Conservation (phyloP, 1,284 basidiomycete genomes). For the Rhodotorula sp. region DNA sequence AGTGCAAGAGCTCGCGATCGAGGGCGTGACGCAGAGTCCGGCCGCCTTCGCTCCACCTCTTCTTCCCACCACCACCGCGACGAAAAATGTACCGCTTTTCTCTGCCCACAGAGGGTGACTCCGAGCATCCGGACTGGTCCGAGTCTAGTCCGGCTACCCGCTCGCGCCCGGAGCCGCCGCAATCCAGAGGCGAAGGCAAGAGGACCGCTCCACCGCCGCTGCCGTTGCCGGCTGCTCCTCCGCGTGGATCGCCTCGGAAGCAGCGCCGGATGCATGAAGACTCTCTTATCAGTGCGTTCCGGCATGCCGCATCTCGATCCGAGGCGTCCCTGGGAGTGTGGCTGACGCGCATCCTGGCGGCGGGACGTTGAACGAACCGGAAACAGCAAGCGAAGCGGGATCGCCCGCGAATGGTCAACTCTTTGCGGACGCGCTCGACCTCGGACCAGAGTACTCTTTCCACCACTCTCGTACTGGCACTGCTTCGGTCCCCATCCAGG, state of each 20-base stretch:
- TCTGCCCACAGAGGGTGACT: background rate
- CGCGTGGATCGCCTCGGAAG: background rate
- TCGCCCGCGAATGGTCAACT: background rate
- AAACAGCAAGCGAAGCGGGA: background rate
- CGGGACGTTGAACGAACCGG: background rate
- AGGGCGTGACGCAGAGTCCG: background rate
- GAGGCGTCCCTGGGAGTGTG: background rate
- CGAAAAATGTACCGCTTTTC: background rate
- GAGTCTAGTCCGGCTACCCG: no score
- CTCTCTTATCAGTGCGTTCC: background rate
- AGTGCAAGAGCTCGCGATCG: no score
- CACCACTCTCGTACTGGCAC: background rate
- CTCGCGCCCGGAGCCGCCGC: no score
- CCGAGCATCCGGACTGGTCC: background rate
- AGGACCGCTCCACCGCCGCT: background rate
- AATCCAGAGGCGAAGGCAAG: no score
- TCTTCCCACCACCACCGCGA: background rate
- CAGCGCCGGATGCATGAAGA: background rate
- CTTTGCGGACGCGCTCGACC: background rate
- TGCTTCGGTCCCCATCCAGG: background rate
- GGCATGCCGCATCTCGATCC: background rate
- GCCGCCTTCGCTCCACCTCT: background rate
- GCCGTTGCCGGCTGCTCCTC: background rate
- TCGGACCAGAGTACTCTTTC: constrained; percentile 3
- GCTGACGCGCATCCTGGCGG: background rate